Conservation (phyloP, 2,329 filamentous ascomycete species). For the Aspergillus tamarii region DNA sequence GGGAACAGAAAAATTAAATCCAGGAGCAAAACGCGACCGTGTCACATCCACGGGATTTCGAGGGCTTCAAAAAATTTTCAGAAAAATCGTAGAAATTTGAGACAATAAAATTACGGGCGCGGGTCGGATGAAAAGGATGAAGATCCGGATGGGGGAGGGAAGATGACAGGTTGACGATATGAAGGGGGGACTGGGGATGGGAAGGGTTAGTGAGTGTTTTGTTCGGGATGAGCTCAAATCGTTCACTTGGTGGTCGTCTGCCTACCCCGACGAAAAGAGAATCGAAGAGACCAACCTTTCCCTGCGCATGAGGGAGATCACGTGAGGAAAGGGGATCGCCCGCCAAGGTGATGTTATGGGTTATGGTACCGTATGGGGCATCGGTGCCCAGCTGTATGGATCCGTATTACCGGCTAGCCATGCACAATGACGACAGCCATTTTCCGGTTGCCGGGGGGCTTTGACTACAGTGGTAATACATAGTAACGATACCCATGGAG, state of each 20-base stretch:
- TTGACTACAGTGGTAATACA: not conserved
- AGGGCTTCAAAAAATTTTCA: not conserved
- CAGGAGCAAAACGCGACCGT: slow-evolving; percentile 11
- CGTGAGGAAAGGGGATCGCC: not conserved
- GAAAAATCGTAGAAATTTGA: slow-evolving; percentile 5
- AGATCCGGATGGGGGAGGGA: slow-evolving; percentile 4
- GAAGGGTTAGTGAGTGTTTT: not conserved
- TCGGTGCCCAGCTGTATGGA: not conserved
- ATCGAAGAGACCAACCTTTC: not conserved
- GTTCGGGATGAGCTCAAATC: not conserved
- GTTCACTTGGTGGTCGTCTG: slow-evolving; percentile 2
- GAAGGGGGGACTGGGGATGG: not conserved
- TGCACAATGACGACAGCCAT: slow-evolving; percentile 5
- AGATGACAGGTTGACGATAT: slow-evolving; percentile 6
- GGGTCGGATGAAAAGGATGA: not conserved
- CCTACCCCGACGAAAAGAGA: not conserved
- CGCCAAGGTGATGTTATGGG: not conserved
- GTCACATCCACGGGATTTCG: not conserved
- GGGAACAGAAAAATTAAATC: slow-evolving; percentile 11
- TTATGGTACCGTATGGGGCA: not conserved
- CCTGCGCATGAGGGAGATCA: not conserved
- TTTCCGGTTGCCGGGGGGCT: not conserved
- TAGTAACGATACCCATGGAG: not conserved
- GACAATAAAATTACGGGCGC: not conserved
- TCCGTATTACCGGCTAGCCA: not conserved